These are phyloP conservation scores for Tetracladium marchalianum DNA, from an alignment of 495 filamentous ascomycete species.

Conservation along the genomic window DNA sequence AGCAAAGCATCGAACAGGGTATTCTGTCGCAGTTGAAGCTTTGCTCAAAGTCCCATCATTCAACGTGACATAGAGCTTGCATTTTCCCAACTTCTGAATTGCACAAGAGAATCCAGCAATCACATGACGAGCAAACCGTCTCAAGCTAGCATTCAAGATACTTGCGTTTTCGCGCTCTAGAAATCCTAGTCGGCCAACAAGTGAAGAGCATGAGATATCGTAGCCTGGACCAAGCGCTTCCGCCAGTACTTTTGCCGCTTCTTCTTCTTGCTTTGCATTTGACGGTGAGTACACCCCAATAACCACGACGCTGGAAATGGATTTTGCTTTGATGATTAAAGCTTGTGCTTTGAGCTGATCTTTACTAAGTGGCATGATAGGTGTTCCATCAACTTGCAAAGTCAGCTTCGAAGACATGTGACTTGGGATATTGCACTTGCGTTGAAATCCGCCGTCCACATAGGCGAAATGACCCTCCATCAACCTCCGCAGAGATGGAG, in stretches of 20 bases:
- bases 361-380: conserved; percentile 21
- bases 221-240: conserved; percentile 11
- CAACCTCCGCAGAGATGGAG: conserved; percentile 22
- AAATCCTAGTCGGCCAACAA: conserved; percentile 37
- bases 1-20: conserved; percentile 40
- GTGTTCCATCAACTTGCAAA: conserved; percentile 26
- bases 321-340: conserved; percentile 22
- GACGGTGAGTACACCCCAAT: conserved; percentile 31
- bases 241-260: conserved; percentile 9
- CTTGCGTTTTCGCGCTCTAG: conserved; percentile 43
- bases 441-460: conserved; percentile 31
- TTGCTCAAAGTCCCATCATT: conserved; percentile 42
- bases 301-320: conserved; percentile 24
- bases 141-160: conserved; percentile 41
- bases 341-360: conserved; percentile 23
- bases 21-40: conserved; percentile 29
- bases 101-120: conserved; percentile 33
- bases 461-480: conserved; percentile 28
- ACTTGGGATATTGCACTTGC: not conserved
- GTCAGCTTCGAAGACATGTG: not conserved
- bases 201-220: conserved; percentile 26
- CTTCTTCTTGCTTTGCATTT: conserved; percentile 15
- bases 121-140: conserved; percentile 32
- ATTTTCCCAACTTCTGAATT: conserved; percentile 32
- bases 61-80: conserved; percentile 40